These are phyloP conservation scores for Metarhizium humberi DNA, from an alignment of 2,329 filamentous ascomycete species.

Conservation along the genomic window DNA sequence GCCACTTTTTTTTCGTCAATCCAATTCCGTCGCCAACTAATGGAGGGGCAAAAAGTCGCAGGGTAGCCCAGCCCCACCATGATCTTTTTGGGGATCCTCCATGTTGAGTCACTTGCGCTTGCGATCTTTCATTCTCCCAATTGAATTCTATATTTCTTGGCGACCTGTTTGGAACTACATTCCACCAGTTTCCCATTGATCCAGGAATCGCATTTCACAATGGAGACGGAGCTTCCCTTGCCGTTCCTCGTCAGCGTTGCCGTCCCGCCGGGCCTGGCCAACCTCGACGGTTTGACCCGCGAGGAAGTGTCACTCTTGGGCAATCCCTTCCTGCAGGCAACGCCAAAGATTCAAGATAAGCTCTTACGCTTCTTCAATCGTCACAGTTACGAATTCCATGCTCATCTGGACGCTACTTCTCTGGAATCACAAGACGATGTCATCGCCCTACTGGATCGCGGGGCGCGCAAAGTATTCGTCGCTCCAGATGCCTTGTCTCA, in stretches of 20 bases:
- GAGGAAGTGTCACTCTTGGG: slow-evolving; percentile 52
- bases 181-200: neutral
- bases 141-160: neutral
- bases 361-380: slow-evolving; percentile 37
- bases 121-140: neutral
- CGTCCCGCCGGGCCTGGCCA: slow-evolving; percentile 37
- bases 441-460: slow-evolving; percentile 71
- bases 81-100: slow-evolving; percentile 1
- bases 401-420: slow-evolving; percentile 68
- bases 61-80: slow-evolving; percentile 9
- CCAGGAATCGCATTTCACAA: slow-evolving; percentile 19
- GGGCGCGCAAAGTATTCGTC: slow-evolving; percentile 79
- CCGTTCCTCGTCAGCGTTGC: slow-evolving; percentile 53
- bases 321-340: slow-evolving; percentile 47
- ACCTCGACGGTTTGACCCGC: slow-evolving; percentile 42
- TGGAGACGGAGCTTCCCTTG: slow-evolving; percentile 56
- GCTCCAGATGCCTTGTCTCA: slow-evolving; percentile 56
- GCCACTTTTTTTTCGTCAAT: neutral
- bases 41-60: slow-evolving; percentile 7
- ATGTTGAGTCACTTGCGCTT: slow-evolving; percentile 7
- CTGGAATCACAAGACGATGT: slow-evolving; percentile 65
- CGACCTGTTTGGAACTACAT: neutral
- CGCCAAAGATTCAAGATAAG: slow-evolving; percentile 36
- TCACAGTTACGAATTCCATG: slow-evolving; percentile 43
- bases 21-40: neutral